Conservation (phyloP, 495 filamentous ascomycete genomes). For the Neurospora intermedia region DNA sequence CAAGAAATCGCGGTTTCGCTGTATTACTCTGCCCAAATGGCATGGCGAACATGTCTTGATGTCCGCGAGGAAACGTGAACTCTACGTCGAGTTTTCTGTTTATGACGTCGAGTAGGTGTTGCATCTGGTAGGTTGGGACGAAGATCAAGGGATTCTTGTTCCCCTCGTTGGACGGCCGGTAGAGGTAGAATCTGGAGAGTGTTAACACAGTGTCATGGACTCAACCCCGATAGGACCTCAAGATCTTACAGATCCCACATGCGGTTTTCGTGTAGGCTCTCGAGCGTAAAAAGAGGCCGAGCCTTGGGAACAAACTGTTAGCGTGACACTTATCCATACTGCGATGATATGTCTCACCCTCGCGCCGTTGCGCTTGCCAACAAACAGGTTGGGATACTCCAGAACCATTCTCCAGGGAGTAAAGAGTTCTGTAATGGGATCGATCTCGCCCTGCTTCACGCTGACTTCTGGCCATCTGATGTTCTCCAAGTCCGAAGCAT, state of each 20-base stretch:
- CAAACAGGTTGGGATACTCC: conserved; percentile 50
- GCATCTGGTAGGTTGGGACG: conserved; percentile 52
- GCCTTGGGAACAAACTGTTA: conserved; percentile 19
- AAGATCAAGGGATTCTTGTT: conserved; percentile 46
- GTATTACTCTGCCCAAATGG: conserved; percentile 45
- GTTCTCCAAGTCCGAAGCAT: conserved; percentile 7
- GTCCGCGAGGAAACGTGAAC: conserved; percentile 41
- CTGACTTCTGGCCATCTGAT: conserved; percentile 12
- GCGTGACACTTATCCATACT: background rate
- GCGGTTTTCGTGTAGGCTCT: conserved; percentile 40
- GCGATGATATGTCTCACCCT: conserved; percentile 19
- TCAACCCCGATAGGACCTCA: background rate
- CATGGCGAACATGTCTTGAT: conserved; percentile 40
- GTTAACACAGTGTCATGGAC: background rate
- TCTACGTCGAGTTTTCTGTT: conserved; percentile 38
- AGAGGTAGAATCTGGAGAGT: conserved; percentile 44
- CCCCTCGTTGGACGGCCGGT: conserved; percentile 31
- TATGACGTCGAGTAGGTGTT: conserved; percentile 46
- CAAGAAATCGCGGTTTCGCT: conserved; percentile 54
- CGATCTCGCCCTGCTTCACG: conserved; percentile 18
- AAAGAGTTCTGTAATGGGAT: conserved; percentile 30
- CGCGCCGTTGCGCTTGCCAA: conserved; percentile 34
- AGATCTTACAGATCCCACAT: conserved; percentile 66
- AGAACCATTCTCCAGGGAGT: conserved; percentile 48
- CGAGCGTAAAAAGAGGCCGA: conserved; percentile 44